Conservation (phyloP, 495 filamentous ascomycete species). For the Talaromyces borbonicus region DNA sequence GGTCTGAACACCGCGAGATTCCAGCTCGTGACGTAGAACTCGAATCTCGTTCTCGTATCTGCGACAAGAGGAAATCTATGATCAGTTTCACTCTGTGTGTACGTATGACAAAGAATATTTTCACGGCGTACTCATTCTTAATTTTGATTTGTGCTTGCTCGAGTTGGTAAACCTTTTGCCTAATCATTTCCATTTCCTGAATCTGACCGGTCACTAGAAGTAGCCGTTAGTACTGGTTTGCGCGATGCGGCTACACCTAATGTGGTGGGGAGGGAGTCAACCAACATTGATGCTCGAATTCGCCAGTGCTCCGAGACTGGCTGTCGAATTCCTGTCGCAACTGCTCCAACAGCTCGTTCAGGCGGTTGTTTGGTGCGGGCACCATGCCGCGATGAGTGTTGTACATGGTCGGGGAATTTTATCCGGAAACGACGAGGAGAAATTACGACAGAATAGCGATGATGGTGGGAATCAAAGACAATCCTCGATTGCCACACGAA, state of each 20-base stretch:
- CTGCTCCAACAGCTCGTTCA: constrained; percentile 85
- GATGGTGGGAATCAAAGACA: not conserved
- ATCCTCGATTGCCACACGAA: not conserved
- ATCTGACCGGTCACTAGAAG: constrained; percentile 70
- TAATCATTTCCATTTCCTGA: constrained; percentile 85
- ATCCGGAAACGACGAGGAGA: not conserved
- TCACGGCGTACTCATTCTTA: constrained; percentile 69
- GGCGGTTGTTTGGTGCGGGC: constrained; percentile 59
- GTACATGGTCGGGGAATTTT: constrained; percentile 56
- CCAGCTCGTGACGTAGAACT: constrained; percentile 78
- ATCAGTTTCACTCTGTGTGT: too few species aligned
- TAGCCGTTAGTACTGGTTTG: constrained; percentile 13
- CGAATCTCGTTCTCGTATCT: constrained; percentile 92
- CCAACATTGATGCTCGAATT: constrained; percentile 88
- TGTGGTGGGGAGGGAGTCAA: constrained; percentile 13
- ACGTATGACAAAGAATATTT: not conserved
- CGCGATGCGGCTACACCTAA: not conserved
- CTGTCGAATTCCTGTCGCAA: constrained; percentile 84
- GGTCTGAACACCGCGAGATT: constrained; percentile 67
- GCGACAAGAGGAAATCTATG: constrained; percentile 3
- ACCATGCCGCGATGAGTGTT: constrained; percentile 79
- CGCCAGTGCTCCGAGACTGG: constrained; percentile 62
- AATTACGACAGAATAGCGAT: not conserved
- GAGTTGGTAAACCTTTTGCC: constrained; percentile 80
- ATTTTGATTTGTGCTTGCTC: constrained; percentile 79